phyloP scores from a whole-genome alignment of 768 basidiomycete genomes.

The Amanita pseudoporphyria region DNA sequence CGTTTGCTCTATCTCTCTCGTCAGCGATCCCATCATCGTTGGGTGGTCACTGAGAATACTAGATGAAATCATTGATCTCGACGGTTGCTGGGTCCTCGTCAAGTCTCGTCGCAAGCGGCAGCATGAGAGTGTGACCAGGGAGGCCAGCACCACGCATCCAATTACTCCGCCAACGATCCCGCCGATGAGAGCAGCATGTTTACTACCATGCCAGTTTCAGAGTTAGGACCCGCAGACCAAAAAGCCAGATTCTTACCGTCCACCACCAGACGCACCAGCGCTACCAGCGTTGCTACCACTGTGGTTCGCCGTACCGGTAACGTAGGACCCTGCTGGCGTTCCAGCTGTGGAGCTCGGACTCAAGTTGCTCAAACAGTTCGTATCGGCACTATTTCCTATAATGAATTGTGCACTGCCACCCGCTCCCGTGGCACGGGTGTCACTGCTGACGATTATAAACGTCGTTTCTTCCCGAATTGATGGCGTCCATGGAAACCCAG shows the following conservation, averaged over 20 bases:
- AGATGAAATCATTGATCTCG: conserved; percentile 36
- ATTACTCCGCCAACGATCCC: conserved; percentile 49
- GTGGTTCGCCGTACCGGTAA: conserved; percentile 37
- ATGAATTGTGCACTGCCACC: conserved; percentile 59
- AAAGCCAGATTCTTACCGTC: conserved; percentile 9
- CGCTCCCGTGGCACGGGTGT: conserved; percentile 55
- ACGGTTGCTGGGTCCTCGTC: conserved; percentile 25
- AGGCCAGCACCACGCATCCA: conserved; percentile 37
- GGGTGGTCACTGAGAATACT: too few relatives aligned
- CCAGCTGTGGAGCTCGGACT: conserved; percentile 78
- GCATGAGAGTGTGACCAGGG: conserved; percentile 28
- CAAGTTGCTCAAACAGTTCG: conserved; percentile 41
- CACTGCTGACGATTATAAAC: conserved; percentile 57
- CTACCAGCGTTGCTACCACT: conserved; percentile 12
- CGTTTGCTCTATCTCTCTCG: too few relatives aligned
- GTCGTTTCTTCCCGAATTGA: conserved; percentile 54
- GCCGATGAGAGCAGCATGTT: conserved; percentile 22
- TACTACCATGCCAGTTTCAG: conserved; percentile 9
- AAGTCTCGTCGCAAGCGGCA: conserved; percentile 42
- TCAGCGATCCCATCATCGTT: too few relatives aligned
- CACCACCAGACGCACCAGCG: neutral
- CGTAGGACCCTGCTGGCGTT: conserved; percentile 59
- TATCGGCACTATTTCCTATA: conserved; percentile 36
- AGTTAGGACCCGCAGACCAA: neutral
- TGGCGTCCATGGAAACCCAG: conserved; percentile 64